Conservation (phyloP, 208 protist genomes). For the Leishmania martiniquensis region DNA sequence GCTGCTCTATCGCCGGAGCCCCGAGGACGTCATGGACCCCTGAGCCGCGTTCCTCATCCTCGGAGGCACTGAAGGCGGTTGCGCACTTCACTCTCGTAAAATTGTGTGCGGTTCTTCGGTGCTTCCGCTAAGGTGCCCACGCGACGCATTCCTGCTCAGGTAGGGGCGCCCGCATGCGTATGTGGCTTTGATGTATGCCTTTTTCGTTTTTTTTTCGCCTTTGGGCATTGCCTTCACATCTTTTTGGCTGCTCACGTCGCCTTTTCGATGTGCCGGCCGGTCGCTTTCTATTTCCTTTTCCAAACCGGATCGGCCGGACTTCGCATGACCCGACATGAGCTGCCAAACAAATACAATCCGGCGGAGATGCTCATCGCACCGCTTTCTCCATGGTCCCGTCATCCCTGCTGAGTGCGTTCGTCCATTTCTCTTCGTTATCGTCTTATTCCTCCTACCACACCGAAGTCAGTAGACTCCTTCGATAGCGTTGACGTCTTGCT, state of each 20-base stretch:
- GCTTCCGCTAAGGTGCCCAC: not conserved
- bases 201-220: too few relatives aligned
- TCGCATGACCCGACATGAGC: too few relatives aligned
- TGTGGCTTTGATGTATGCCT: not conserved
- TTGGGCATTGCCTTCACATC: not conserved
- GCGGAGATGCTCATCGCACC: too few relatives aligned
- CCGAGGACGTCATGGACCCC: conserved; percentile 23
- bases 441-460: not conserved
- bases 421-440: not conserved
- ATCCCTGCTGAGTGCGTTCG: not conserved
- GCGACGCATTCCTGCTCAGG: not conserved
- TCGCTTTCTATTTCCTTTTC: too few relatives aligned
- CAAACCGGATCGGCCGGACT: not conserved
- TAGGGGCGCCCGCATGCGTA: too few relatives aligned
- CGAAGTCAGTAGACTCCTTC: not conserved
- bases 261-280: too few relatives aligned
- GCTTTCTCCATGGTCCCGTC: too few relatives aligned
- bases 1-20: conserved; percentile 57
- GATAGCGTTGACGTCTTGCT: not conserved
- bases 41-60: conserved; percentile 1
- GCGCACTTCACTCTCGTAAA: not conserved
- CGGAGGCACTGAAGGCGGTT: not conserved
- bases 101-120: not conserved
- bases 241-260: not conserved
- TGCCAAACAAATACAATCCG: too few relatives aligned